Evolutionary conservation across 2,329 filamentous ascomycete species (phyloP).

Genomic region (Graphiopsis chlorocephala): DNA sequence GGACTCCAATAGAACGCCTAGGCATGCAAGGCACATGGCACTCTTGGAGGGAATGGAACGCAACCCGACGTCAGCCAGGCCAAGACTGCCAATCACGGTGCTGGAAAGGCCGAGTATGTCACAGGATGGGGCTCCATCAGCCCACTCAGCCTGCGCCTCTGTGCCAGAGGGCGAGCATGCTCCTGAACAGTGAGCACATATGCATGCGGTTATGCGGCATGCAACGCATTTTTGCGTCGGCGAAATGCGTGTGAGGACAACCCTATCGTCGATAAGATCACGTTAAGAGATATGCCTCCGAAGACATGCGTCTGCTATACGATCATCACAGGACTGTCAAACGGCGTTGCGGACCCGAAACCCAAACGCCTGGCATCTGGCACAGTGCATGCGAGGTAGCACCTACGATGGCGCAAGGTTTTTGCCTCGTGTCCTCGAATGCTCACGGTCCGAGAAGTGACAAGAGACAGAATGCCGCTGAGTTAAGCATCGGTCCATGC

Average conservation of each 20-base stretch:
- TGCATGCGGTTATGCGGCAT: constrained; percentile 4
- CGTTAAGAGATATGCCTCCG: background rate
- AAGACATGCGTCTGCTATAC: background rate
- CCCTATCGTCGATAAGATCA: constrained; percentile 8
- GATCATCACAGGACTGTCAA: background rate
- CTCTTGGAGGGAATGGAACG: constrained; percentile 2
- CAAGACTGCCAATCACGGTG: background rate
- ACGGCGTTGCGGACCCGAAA: background rate
- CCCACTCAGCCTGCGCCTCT: constrained; percentile 16
- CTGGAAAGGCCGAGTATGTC: background rate
- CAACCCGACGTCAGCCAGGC: constrained; percentile 8
- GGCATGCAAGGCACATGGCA: constrained; percentile 13
- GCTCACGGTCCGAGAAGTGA: background rate
- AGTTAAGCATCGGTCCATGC: constrained; percentile 13
- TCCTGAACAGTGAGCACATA: constrained; percentile 2
- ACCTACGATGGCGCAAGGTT: background rate
- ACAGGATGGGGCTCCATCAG: background rate
- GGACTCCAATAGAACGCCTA: constrained; percentile 5
- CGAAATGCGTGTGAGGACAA: constrained; percentile 6
- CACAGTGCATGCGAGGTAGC: background rate
- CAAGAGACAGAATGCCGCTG: background rate
- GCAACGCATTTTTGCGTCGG: background rate
- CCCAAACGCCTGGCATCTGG: background rate
- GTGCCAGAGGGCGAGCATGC: constrained; percentile 5
- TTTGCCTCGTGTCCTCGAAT: background rate